Percentiles rank a stretch among this genome's conserved stretches.
Evolutionary conservation across 768 basidiomycete species (phyloP).

Genomic region (Lactarius indigo): DNA sequence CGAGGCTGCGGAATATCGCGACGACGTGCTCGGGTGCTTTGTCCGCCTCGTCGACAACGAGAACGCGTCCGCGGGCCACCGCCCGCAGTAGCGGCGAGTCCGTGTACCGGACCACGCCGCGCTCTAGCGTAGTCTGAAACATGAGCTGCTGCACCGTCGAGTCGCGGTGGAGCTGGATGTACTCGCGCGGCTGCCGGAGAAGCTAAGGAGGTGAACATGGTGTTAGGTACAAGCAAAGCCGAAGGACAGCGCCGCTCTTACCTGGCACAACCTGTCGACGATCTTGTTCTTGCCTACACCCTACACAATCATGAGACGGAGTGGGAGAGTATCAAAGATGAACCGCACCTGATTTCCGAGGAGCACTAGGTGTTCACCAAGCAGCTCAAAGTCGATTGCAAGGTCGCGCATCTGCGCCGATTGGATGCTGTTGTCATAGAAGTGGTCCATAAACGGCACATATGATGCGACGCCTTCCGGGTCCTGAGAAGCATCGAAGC

Average conservation of each 20-base stretch:
- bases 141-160: conserved; percentile 69
- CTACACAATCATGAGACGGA: conserved; percentile 30
- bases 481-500: conserved; percentile 49
- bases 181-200: conserved; percentile 59
- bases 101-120: conserved; percentile 54
- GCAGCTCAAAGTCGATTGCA: conserved; percentile 56
- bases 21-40: conserved; percentile 74
- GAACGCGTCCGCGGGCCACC: conserved; percentile 56
- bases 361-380: conserved; percentile 61
- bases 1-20: conserved; percentile 66
- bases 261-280: conserved; percentile 62
- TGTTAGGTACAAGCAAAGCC: not conserved
- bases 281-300: conserved; percentile 74
- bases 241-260: conserved; percentile 25
- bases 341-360: conserved; percentile 59
- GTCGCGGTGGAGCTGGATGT: conserved; percentile 67
- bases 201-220: conserved; percentile 36
- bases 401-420: conserved; percentile 64
- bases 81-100: conserved; percentile 67
- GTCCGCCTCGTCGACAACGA: conserved; percentile 70
- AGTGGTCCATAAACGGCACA: conserved; percentile 66
- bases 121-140: conserved; percentile 60
- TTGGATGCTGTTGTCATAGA: conserved; percentile 67
- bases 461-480: conserved; percentile 52
- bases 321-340: not conserved